Conservation (phyloP, 805 yeast species). For the Kazachstania africana region DNA sequence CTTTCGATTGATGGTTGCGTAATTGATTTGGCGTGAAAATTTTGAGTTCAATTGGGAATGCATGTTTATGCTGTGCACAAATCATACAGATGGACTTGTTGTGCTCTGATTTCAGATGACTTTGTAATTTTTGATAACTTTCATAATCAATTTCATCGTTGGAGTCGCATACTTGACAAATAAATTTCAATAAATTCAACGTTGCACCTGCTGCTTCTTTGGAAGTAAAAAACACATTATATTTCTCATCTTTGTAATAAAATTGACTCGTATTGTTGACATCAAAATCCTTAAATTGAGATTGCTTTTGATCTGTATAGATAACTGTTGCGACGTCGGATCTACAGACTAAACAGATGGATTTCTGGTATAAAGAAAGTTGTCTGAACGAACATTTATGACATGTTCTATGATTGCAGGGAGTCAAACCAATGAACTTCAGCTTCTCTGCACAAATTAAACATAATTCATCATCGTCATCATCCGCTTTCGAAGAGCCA, state of each 20-base stretch:
- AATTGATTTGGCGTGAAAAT: constrained; percentile 51
- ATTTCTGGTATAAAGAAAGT: constrained; percentile 65
- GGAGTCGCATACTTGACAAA: constrained; percentile 41
- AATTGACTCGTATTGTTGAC: too few relatives aligned
- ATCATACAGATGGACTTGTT: constrained; percentile 56
- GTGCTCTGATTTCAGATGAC: constrained; percentile 58
- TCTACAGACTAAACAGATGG: constrained; percentile 75
- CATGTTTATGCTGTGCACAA: constrained; percentile 67
- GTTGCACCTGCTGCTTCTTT: constrained; percentile 37
- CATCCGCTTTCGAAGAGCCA: constrained; percentile 7
- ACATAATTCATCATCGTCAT: constrained; percentile 39
- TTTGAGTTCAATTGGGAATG: constrained; percentile 61
- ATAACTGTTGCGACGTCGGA: constrained; percentile 48
- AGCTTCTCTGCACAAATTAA: constrained; percentile 75
- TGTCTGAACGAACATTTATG: constrained; percentile 74
- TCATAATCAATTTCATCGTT: constrained; percentile 25
- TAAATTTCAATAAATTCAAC: constrained; percentile 37
- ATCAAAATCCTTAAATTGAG: constrained; percentile 2
- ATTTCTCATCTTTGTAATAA: constrained; percentile 28
- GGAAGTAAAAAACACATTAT: constrained; percentile 51
- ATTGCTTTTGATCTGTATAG: constrained; percentile 36
- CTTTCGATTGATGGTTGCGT: constrained; percentile 56
- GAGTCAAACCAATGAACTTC: constrained; percentile 53
- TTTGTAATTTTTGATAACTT: constrained; percentile 45
- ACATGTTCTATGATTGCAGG: constrained; percentile 80